Conservation (phyloP, 495 filamentous ascomycete species). For the Clavariopsis aquatica region DNA sequence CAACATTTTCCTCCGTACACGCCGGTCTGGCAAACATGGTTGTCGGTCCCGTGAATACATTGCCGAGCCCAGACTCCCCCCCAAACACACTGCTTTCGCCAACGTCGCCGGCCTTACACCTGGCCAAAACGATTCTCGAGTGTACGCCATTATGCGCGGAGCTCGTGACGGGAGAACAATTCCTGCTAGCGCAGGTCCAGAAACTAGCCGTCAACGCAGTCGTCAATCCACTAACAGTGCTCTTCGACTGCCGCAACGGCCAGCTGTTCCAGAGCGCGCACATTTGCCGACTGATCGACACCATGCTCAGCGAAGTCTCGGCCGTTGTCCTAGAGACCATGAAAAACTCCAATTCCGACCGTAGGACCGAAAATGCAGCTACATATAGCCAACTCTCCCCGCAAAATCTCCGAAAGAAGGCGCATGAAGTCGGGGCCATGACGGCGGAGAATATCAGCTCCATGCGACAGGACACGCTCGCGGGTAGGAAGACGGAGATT, state of each 20-base stretch:
- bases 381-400: not conserved
- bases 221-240: conserved; percentile 16
- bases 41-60: conserved; percentile 6
- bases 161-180: not conserved
- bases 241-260: conserved; percentile 15
- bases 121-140: not conserved
- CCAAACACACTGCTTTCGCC: too few relatives aligned
- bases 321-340: not conserved
- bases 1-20: conserved; percentile 14
- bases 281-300: not conserved
- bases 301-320: conserved; percentile 3
- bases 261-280: conserved; percentile 1
- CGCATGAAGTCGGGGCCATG: not conserved
- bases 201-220: conserved; percentile 26
- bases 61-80: too few relatives aligned
- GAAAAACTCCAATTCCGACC: not conserved
- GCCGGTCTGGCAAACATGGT: not conserved
- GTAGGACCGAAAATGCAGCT: not conserved
- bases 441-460: conserved; percentile 21
- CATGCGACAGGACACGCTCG: conserved; percentile 36
- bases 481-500: conserved; percentile 38
- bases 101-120: not conserved
- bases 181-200: conserved; percentile 14
- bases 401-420: not conserved
- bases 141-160: not conserved